phyloP scores from a whole-genome alignment of 2,329 filamentous ascomycete genomes.

The Corniculantispora saksenae region DNA sequence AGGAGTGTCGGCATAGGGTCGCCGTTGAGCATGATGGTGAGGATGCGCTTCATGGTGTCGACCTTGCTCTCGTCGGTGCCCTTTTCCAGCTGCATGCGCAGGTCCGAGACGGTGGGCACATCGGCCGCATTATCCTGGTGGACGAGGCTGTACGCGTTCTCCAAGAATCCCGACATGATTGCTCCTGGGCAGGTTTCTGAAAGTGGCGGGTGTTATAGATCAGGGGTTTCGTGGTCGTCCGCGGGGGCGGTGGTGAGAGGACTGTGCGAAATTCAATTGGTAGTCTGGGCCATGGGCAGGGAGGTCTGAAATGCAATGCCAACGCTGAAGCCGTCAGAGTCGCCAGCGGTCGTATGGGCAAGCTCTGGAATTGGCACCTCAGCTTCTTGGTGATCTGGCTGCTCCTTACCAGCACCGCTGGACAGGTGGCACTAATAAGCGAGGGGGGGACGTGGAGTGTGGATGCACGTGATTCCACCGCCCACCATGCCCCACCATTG shows the following conservation, averaged over 20 bases:
- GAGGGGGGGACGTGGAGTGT: conserved; percentile 24
- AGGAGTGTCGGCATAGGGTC: conserved; percentile 92
- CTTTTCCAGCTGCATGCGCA: conserved; percentile 92
- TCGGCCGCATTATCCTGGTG: conserved; percentile 97
- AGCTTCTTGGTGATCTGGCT: conserved; percentile 40
- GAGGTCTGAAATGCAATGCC: conserved; percentile 30
- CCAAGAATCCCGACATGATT: conserved; percentile 89
- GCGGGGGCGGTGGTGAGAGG: not conserved
- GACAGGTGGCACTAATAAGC: conserved; percentile 43
- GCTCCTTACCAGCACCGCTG: conserved; percentile 33
- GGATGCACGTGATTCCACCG: conserved; percentile 34
- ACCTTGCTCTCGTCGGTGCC: conserved; percentile 89
- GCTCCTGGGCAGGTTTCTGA: not conserved
- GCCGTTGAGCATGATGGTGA: conserved; percentile 97
- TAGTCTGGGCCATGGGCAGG: conserved; percentile 34
- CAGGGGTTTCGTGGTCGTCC: conserved; percentile 12
- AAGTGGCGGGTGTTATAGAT: conserved; percentile 1
- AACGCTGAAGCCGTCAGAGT: conserved; percentile 31
- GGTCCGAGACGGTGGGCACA: conserved; percentile 83
- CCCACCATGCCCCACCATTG: conserved; percentile 25
- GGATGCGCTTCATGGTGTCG: conserved; percentile 93
- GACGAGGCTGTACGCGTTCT: conserved; percentile 94
- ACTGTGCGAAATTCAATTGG: conserved; percentile 20
- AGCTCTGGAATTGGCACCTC: conserved; percentile 30
- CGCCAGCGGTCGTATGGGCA: conserved; percentile 31